Conservation (phyloP, 2,329 filamentous ascomycete species). For the Venturia nashicola region DNA sequence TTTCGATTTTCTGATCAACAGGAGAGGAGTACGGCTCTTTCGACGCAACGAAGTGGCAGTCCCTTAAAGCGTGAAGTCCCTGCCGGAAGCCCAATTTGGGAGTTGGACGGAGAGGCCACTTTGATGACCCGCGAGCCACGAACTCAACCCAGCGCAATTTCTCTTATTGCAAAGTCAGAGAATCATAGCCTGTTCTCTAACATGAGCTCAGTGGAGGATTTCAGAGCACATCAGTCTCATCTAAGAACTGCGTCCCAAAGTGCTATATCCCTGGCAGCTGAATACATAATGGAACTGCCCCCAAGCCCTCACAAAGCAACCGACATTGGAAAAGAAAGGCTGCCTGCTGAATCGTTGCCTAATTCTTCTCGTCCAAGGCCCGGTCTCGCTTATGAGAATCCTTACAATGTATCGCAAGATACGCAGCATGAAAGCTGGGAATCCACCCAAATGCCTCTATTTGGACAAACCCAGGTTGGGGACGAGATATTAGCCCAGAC, state of each 20-base stretch:
- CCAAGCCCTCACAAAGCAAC: slow-evolving; percentile 14
- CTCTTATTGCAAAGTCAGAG: background rate
- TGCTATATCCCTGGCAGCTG: slow-evolving; percentile 13
- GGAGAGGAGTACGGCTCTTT: background rate
- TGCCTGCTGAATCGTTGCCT: background rate
- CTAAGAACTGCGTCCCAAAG: background rate
- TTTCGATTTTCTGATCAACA: background rate
- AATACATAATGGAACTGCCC: slow-evolving; percentile 15
- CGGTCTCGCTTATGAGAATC: background rate
- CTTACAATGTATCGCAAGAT: background rate
- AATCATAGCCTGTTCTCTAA: slow-evolving; percentile 1
- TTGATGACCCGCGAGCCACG: background rate
- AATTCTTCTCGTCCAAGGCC: background rate
- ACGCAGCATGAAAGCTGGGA: background rate
- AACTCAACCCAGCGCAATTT: background rate
- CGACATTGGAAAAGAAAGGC: background rate
- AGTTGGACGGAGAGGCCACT: background rate
- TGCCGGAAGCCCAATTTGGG: background rate
- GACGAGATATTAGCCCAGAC: background rate
- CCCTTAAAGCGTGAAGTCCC: background rate
- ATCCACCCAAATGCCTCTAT: background rate
- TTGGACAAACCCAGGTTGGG: background rate
- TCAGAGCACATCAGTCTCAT: background rate
- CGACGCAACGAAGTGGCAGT: background rate
- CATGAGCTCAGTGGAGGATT: background rate